A percentile compares a stretch with the other conserved stretches of the same genome.
phyloP scores from a whole-genome alignment of 345 rosid genomes.

The Hirschfeldia incana region DNA sequence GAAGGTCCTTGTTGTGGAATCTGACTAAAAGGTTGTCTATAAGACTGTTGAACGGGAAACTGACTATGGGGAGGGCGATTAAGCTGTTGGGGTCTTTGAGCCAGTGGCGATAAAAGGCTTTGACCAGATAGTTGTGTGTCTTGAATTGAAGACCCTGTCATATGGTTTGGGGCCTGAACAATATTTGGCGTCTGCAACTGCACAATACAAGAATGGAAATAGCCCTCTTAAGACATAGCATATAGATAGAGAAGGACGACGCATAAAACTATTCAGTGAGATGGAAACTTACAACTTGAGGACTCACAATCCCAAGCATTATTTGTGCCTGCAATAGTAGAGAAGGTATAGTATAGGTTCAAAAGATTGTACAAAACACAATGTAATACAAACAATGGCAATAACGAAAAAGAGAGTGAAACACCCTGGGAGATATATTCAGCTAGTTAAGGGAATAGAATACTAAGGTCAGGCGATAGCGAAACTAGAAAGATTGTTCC shows the following conservation, averaged over 20 bases:
- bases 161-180: conserved; percentile 56
- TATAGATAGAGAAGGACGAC: conserved; percentile 9
- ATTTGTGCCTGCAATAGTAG: conserved; percentile 67
- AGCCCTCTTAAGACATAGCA: background rate
- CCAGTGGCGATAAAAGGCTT: conserved; percentile 52
- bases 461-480: no score
- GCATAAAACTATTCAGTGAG: conserved; percentile 10
- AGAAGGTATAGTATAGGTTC: conserved; percentile 5
- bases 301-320: conserved; percentile 81
- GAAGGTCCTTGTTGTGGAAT: conserved; percentile 47
- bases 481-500: background rate
- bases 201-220: conserved; percentile 37
- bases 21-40: conserved; percentile 53
- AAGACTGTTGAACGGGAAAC: conserved; percentile 51
- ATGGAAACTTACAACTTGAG: conserved; percentile 68
- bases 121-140: conserved; percentile 51
- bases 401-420: no score
- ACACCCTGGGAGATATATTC: no score
- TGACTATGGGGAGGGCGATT: conserved; percentile 54
- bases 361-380: conserved; percentile 11
- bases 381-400: no score
- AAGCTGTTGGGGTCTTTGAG: conserved; percentile 52
- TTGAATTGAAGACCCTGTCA: conserved; percentile 47
- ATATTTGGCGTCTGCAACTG: conserved; percentile 77
- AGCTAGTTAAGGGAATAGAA: background rate